These are phyloP conservation scores for Kalaharituber pfeilii DNA, from an alignment of 2,329 filamentous ascomycete species.

Conservation along the genomic window DNA sequence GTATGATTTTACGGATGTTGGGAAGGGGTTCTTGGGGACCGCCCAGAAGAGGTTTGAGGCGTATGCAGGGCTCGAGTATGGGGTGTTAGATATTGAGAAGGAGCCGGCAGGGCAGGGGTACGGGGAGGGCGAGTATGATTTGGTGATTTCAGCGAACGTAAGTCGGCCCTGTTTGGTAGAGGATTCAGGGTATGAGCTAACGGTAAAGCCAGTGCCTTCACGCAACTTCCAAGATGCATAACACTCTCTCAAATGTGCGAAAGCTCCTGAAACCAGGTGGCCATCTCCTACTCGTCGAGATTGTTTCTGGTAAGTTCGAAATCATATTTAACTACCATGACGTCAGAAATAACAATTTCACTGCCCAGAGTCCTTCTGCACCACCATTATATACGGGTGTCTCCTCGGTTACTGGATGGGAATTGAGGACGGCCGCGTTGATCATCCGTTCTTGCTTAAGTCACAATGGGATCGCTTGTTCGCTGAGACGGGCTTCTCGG, in stretches of 20 bases:
- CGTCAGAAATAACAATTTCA: no score
- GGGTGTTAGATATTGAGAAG: slow-evolving; percentile 25
- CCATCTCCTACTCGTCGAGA: slow-evolving; percentile 21
- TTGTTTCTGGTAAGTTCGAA: slow-evolving; percentile 3
- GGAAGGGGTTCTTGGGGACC: slow-evolving; percentile 26
- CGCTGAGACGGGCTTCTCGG: not conserved
- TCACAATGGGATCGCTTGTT: not conserved
- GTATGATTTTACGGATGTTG: slow-evolving; percentile 31
- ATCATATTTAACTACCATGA: no score
- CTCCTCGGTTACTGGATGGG: not conserved
- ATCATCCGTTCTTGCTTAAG: not conserved
- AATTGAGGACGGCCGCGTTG: not conserved
- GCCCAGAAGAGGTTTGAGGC: slow-evolving; percentile 23
- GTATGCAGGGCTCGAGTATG: slow-evolving; percentile 20
- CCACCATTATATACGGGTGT: not conserved
- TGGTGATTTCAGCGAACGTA: slow-evolving; percentile 29
- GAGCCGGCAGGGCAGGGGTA: slow-evolving; percentile 26
- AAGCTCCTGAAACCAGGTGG: slow-evolving; percentile 25
- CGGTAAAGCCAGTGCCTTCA: slow-evolving; percentile 23
- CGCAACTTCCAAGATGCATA: slow-evolving; percentile 23
- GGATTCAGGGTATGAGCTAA: not conserved
- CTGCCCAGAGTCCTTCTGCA: not conserved
- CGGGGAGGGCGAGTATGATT: slow-evolving; percentile 25
- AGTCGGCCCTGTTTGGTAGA: not conserved
- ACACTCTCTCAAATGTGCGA: slow-evolving; percentile 19